Conservation (phyloP, 345 rosid genomes). For the Acer saccharum region DNA sequence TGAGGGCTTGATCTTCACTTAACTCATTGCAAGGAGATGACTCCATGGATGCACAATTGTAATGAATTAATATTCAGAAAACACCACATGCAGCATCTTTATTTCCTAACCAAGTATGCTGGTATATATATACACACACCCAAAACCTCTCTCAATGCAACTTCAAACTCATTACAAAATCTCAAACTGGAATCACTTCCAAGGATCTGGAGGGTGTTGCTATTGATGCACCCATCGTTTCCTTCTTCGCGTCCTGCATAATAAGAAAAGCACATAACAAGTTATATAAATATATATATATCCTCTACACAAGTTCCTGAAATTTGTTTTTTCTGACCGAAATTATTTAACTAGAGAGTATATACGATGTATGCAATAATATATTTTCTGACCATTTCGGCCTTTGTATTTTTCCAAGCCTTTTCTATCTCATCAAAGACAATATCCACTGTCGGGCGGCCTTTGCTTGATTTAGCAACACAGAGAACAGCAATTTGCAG, state of each 20-base stretch:
- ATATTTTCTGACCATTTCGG: conserved; percentile 30
- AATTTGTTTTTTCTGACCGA: no score
- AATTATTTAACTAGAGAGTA: background rate
- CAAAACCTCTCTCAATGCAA: background rate
- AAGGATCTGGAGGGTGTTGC: conserved; percentile 28
- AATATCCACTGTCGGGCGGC: conserved; percentile 49
- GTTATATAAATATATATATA: background rate
- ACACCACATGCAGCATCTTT: background rate
- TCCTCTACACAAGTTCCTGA: background rate
- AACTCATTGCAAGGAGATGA: background rate
- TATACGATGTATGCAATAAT: background rate
- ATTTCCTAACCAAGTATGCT: no score
- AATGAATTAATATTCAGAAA: background rate
- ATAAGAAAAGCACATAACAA: background rate
- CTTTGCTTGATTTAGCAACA: conserved; percentile 53
- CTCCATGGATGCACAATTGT: background rate
- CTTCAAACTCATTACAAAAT: background rate
- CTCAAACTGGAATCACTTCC: conserved; percentile 33
- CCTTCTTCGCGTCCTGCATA: conserved; percentile 24
- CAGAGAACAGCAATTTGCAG: conserved; percentile 51
- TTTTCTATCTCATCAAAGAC: conserved; percentile 52
- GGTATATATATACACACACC: no score
- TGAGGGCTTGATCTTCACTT: no score
- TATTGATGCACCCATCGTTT: conserved; percentile 21
- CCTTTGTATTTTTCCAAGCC: conserved; percentile 45